Evolutionary conservation across 441 rosid genomes (phyloP).

Genomic region (Croton laevigatus): DNA sequence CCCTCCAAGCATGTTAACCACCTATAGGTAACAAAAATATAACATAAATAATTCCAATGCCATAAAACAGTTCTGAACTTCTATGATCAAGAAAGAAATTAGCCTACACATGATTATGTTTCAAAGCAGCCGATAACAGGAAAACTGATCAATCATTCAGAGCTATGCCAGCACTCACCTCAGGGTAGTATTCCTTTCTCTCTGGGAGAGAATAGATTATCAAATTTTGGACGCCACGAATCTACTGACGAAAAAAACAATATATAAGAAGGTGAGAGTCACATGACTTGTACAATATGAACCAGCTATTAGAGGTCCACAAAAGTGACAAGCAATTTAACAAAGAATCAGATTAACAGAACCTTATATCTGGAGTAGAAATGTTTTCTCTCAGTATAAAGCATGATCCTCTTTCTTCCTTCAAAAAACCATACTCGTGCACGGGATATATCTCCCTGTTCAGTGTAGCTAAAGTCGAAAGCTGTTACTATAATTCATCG

Average conservation of each 20-base stretch:
- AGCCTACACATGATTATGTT: background rate
- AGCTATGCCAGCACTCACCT: conserved; percentile 47
- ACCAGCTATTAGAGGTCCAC: background rate
- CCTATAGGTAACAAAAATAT: conserved; percentile 42
- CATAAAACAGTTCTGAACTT: background rate
- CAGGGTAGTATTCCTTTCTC: conserved; percentile 89
- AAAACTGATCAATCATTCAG: conserved; percentile 3
- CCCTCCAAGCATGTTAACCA: conserved; percentile 81
- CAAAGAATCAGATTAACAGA: background rate
- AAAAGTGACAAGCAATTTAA: conserved; percentile 1
- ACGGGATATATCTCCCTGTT: conserved; percentile 68
- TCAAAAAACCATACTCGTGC: conserved; percentile 71
- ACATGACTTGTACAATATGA: background rate
- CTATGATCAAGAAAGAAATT: background rate
- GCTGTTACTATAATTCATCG: background rate
- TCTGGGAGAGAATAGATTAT: conserved; percentile 90
- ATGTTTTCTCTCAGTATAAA: conserved; percentile 88
- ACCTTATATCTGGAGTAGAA: conserved; percentile 94
- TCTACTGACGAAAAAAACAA: conserved; percentile 42
- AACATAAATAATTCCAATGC: background rate
- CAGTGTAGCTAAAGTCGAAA: conserved; percentile 52
- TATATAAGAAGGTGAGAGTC: background rate
- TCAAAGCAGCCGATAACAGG: conserved; percentile 2
- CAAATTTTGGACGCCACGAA: conserved; percentile 80
- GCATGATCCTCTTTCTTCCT: conserved; percentile 73